Conservation (phyloP, 257 asterid species). For the Ilex asprella region DNA sequence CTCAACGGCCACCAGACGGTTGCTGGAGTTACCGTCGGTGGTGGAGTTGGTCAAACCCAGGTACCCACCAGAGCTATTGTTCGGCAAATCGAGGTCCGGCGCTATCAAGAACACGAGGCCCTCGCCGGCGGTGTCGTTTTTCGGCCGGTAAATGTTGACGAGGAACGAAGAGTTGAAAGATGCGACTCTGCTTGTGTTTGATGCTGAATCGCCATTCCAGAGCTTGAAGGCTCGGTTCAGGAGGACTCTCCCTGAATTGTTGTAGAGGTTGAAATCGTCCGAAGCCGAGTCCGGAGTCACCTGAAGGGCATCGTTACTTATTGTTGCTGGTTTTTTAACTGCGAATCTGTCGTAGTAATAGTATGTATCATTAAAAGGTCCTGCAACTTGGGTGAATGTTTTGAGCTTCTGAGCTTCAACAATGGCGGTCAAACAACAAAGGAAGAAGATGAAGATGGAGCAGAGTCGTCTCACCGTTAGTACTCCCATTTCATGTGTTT, state of each 20-base stretch:
- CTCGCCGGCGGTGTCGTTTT: conserved; percentile 32
- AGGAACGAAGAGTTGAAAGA: conserved; percentile 44
- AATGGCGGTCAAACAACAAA: background rate
- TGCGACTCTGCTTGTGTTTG: background rate
- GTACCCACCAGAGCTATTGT: conserved; percentile 52
- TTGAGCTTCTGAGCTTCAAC: conserved; percentile 1
- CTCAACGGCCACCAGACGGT: conserved; percentile 69
- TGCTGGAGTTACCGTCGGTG: conserved; percentile 39
- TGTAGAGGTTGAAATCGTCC: background rate
- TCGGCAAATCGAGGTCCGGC: conserved; percentile 33
- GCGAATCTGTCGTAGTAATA: background rate
- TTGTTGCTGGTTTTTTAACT: conserved; percentile 4
- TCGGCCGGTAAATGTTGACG: conserved; percentile 34
- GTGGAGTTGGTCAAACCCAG: conserved; percentile 67
- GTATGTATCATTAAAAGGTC: background rate
- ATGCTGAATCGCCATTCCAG: conserved; percentile 10
- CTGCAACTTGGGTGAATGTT: conserved; percentile 10
- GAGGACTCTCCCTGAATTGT: conserved; percentile 17
- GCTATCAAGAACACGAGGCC: conserved; percentile 71
- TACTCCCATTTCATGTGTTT: conserved; percentile 32
- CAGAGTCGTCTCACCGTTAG: conserved; percentile 10
- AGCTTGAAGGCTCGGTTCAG: conserved; percentile 12
- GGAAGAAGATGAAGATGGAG: conserved; percentile 18
- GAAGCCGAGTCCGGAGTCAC: conserved; percentile 12
- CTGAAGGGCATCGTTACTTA: conserved; percentile 19